Conservation (phyloP, 768 basidiomycete species). For the Boletellus ananas region DNA sequence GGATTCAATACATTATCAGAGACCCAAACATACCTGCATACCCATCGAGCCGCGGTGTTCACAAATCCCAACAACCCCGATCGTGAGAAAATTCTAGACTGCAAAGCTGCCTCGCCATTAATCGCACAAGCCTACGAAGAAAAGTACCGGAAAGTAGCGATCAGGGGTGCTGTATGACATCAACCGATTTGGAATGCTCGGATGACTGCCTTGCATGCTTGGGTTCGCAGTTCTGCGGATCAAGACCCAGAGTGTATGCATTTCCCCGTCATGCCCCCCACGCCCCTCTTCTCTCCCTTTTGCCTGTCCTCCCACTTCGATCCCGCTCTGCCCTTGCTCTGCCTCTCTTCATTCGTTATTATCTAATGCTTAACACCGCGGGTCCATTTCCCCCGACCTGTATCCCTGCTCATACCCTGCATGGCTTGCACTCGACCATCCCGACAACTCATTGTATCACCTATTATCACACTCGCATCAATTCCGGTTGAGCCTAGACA, state of each 20-base stretch:
- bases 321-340: conserved; percentile 10
- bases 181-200: conserved; percentile 1
- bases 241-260: conserved; percentile 11
- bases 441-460: conserved; percentile 4
- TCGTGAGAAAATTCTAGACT: conserved; percentile 64
- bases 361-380: conserved; percentile 10
- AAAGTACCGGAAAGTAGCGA: conserved; percentile 82
- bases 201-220: conserved; percentile 1
- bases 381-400: conserved; percentile 3
- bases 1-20: conserved; percentile 70
- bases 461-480: conserved; percentile 1
- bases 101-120: conserved; percentile 53
- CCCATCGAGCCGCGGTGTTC: conserved; percentile 67
- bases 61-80: conserved; percentile 61
- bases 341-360: conserved; percentile 4
- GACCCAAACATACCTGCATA: conserved; percentile 63
- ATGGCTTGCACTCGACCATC: conserved; percentile 1
- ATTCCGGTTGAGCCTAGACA: conserved; percentile 3
- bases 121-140: conserved; percentile 68
- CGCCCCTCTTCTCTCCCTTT: conserved; percentile 8
- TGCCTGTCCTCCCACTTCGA: conserved; percentile 9
- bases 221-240: conserved; percentile 12
- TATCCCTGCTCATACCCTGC: conserved; percentile 3
- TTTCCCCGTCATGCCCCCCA: conserved; percentile 9
- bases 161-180: conserved; percentile 84